These are phyloP conservation scores for Mycena venus DNA, from an alignment of 768 basidiomycete genomes.

Conservation along the genomic window DNA sequence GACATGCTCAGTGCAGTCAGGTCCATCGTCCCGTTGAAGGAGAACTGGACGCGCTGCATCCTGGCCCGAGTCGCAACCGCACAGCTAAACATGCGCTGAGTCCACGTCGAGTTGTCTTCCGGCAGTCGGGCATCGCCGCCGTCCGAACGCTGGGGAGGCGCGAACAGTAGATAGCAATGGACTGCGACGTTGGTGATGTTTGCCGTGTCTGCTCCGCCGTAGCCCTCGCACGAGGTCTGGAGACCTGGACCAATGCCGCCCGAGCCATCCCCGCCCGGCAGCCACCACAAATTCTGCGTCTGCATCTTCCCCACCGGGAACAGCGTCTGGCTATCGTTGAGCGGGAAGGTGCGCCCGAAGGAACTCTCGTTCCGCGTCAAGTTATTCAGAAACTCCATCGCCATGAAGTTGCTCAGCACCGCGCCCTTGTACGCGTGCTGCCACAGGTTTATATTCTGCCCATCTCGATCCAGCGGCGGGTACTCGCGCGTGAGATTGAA, in stretches of 20 bases:
- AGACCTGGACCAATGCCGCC: neutral
- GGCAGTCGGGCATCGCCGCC: neutral
- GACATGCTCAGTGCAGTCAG: neutral
- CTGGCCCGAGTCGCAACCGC: neutral
- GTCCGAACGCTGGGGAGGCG: neutral
- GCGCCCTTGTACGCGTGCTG: conserved; percentile 4
- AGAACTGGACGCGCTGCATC: neutral
- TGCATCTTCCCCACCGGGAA: neutral
- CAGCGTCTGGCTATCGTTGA: neutral
- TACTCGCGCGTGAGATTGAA: conserved; percentile 5
- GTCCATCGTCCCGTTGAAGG: neutral
- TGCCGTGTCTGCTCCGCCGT: neutral
- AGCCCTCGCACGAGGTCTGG: neutral
- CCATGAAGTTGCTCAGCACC: neutral
- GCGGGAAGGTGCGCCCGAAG: neutral
- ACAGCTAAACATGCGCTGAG: neutral
- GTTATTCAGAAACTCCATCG: neutral
- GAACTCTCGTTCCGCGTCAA: neutral
- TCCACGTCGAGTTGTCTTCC: neutral
- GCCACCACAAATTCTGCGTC: neutral
- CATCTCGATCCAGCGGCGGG: neutral
- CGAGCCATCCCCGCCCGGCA: neutral
- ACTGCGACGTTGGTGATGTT: neutral
- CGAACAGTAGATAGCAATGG: neutral
- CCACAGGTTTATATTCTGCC: neutral